Conservation (phyloP, 768 basidiomycete species). For the Nevesoporus exiguus region DNA sequence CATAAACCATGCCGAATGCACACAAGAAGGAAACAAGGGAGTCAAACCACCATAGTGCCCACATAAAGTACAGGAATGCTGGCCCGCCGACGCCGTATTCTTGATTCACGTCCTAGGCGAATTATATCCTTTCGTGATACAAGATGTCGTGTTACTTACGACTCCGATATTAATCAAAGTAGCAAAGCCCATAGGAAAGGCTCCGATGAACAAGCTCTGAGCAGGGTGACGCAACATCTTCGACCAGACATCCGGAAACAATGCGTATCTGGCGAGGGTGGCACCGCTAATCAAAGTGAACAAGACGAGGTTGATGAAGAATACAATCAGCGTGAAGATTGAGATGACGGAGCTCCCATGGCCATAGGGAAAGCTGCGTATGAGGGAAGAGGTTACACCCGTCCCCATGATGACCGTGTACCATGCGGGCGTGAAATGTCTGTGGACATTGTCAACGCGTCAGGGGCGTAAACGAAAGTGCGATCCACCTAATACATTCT, state of each 20-base stretch:
- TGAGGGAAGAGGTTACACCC: slow-evolving; percentile 38
- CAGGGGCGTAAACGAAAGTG: not conserved
- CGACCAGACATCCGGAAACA: slow-evolving; percentile 43
- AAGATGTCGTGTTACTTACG: slow-evolving; percentile 22
- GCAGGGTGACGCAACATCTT: slow-evolving; percentile 45
- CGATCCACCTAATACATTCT: slow-evolving; percentile 34
- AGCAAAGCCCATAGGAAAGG: slow-evolving; percentile 43
- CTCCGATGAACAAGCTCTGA: slow-evolving; percentile 44
- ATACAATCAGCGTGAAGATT: slow-evolving; percentile 35
- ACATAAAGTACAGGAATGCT: slow-evolving; percentile 38
- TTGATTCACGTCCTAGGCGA: slow-evolving; percentile 30
- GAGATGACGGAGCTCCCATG: slow-evolving; percentile 32
- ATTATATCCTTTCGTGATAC: not conserved
- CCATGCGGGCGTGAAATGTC: slow-evolving; percentile 48
- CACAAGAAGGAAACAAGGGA: slow-evolving; percentile 38
- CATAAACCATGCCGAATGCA: slow-evolving; percentile 48
- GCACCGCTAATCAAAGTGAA: slow-evolving; percentile 35
- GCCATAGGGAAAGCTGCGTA: slow-evolving; percentile 44
- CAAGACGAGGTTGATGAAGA: slow-evolving; percentile 39
- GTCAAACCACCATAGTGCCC: slow-evolving; percentile 54
- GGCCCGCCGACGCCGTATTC: slow-evolving; percentile 36
- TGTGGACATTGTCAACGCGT: slow-evolving; percentile 11
- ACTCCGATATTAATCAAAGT: slow-evolving; percentile 42
- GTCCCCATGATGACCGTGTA: slow-evolving; percentile 49
- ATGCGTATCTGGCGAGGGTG: slow-evolving; percentile 38